Evolutionary conservation across 192 early-diverging fungal genomes (phyloP).

Genomic region (Anaeromyces robustus): DNA sequence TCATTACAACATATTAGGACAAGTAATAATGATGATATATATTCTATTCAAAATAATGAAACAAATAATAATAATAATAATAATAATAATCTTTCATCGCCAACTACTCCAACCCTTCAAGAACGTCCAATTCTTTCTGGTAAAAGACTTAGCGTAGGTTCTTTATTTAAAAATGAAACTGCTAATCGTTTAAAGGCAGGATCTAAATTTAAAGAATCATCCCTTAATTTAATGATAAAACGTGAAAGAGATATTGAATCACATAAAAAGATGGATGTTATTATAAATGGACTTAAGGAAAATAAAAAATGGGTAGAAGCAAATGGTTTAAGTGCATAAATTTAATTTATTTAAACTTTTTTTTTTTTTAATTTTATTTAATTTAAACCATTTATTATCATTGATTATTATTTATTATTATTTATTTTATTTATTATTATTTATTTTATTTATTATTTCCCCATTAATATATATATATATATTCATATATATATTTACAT

Average conservation of each 20-base stretch:
- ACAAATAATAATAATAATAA: not conserved
- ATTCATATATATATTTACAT: too few species aligned
- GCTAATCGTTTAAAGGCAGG: not conserved
- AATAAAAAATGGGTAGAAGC: not conserved
- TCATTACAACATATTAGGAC: not conserved
- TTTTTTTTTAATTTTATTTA: too few species aligned
- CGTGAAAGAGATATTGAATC: not conserved
- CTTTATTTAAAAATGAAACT: not conserved
- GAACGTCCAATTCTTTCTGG: not conserved
- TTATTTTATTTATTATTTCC: too few species aligned
- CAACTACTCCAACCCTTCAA: not conserved
- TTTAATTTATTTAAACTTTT: not conserved
- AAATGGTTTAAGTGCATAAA: not conserved
- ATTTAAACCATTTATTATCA: too few species aligned
- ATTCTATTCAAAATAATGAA: too few species aligned
- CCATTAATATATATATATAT: too few species aligned
- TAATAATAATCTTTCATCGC: not conserved
- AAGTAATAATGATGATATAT: not conserved
- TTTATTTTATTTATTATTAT: too few species aligned
- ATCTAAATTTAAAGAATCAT: not conserved
- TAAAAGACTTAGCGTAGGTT: not conserved
- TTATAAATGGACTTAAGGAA: not conserved
- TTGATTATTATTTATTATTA: too few species aligned
- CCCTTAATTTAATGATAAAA: not conserved
- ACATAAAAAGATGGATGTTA: not conserved